These are phyloP conservation scores for Paragyromitra xinjiangensis DNA, from an alignment of 495 filamentous ascomycete species.

Conservation along the genomic window DNA sequence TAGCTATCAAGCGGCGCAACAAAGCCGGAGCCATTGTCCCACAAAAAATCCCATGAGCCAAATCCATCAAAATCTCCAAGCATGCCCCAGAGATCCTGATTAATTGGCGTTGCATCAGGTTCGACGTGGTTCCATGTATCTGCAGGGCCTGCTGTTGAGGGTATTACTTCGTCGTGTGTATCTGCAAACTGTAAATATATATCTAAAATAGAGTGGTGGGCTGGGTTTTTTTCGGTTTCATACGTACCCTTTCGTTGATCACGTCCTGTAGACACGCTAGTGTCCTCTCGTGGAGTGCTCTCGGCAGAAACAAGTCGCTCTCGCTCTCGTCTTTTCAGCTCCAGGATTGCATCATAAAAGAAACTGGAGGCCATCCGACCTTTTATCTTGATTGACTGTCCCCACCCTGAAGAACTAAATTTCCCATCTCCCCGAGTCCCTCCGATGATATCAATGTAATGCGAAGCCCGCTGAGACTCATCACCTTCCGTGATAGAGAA, in stretches of 20 bases:
- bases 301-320: neutral
- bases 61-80: constrained; percentile 34
- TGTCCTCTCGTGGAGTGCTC: neutral
- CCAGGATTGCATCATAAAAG: constrained; percentile 29
- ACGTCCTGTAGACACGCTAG: neutral
- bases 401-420: constrained; percentile 11
- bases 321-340: constrained; percentile 5
- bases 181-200: constrained; percentile 14
- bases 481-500: constrained; percentile 8
- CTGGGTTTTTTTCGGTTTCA: neutral
- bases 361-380: constrained; percentile 35
- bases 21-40: constrained; percentile 32
- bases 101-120: constrained; percentile 8
- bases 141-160: neutral
- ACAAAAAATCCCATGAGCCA: constrained; percentile 31
- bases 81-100: constrained; percentile 30
- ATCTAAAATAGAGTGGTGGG: neutral
- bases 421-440: constrained; percentile 17
- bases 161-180: neutral
- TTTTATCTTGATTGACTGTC: constrained; percentile 21
- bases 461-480: constrained; percentile 31
- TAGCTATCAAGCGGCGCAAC: neutral
- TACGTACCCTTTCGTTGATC: constrained; percentile 15
- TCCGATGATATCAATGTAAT: constrained; percentile 29
- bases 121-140: constrained; percentile 13